These are phyloP conservation scores for Wickerhamiella australiensis DNA, from an alignment of 805 yeast species.

Conservation along the genomic window DNA sequence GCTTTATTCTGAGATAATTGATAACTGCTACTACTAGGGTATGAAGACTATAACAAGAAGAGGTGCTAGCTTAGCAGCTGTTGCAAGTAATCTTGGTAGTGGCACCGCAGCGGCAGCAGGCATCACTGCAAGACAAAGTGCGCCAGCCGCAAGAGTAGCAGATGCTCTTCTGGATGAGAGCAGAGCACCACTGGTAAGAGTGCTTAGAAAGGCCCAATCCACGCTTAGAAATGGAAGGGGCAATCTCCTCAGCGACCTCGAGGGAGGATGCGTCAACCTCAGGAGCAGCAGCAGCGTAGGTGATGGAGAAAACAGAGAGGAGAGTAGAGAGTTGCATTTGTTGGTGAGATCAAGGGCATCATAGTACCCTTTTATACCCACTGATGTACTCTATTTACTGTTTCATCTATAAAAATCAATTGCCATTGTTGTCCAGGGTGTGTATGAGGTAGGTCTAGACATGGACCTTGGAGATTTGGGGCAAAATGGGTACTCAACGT, in stretches of 20 bases:
- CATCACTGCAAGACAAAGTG: neutral
- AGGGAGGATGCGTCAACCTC: neutral
- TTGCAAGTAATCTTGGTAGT: constrained; percentile 1
- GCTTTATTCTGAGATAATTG: neutral
- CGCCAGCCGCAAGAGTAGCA: constrained; percentile 1
- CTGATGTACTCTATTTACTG: neutral
- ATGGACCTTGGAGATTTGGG: no score
- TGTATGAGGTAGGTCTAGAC: neutral
- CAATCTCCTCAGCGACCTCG: neutral
- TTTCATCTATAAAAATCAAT: neutral
- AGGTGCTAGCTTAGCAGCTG: neutral
- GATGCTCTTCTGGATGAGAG: neutral
- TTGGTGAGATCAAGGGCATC: neutral
- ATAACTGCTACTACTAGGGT: neutral
- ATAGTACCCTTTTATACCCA: neutral
- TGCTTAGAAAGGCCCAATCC: neutral
- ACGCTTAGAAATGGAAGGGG: neutral
- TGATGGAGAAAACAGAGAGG: neutral
- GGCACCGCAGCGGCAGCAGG: constrained; percentile 4
- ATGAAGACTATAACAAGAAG: neutral
- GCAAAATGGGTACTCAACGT: no score
- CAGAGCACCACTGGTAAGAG: neutral
- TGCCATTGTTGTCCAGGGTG: neutral
- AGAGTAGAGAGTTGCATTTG: neutral
- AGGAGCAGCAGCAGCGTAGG: neutral